Evolutionary conservation across 1,139 yeast genomes (phyloP), one percentile per base, ranked within the genome.

Genomic region (Scheffersomyces titani): DNA sequence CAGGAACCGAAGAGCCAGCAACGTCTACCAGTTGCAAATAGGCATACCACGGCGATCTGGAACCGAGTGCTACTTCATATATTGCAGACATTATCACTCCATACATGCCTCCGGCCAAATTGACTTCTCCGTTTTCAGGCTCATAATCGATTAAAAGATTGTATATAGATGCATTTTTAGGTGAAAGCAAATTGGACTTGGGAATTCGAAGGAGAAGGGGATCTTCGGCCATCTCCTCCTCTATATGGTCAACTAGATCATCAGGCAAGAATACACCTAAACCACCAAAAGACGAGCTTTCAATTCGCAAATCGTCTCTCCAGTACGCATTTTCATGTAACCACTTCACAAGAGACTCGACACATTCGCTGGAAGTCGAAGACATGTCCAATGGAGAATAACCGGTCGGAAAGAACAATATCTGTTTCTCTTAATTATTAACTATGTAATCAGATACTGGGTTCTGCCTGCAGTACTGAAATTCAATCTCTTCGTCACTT

Each of bases 21-120:
- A 77, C 71, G 50, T 82, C 81, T 50, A 92, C 81, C 19, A 90
- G 79, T 47, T 76, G 70, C 53, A 92, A 75, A 68, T 89, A 93
- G 2, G 76, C 78, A 61, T 61, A 78, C 98, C 98, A 93, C 3
- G 97, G 97, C 16, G 96, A 89, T 2, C 71, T 66, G 18, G 76
- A 72, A 2, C 84, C 85, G 52, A 69, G 58, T 5, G 72, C 63
- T 56, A 80, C 73, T 68, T 93, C 98, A 67, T 90, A 92, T 47
- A 92, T 78, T 59, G 86, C 89, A 0, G 93, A 85, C 11, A 91
- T 64, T 13, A 89, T 84, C 54, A 92, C 74, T 0, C 88, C 89
- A 51, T 84, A 80, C 78, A 90, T 85, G 0, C 94, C 94, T 6
- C 57, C 48, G 2, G 72, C 62, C 21, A 75, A 59, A 45, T 81